These are phyloP conservation scores for Termitomyces sp. DNA, from an alignment of 768 basidiomycete genomes.

Conservation along the genomic window DNA sequence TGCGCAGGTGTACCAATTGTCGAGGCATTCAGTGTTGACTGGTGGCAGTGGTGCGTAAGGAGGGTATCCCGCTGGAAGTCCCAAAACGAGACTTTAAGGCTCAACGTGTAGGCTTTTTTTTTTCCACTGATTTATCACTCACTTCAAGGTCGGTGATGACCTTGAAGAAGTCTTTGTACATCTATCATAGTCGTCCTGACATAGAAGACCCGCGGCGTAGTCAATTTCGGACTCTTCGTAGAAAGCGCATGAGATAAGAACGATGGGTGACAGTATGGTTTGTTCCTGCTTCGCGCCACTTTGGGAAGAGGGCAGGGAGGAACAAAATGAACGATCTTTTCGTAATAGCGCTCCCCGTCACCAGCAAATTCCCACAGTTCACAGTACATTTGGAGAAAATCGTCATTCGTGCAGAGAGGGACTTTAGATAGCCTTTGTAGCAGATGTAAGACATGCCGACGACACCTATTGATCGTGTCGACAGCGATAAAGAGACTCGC, in stretches of 20 bases:
- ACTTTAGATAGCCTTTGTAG: constrained; percentile 90
- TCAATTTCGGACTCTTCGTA: constrained; percentile 78
- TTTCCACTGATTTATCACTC: constrained; percentile 85
- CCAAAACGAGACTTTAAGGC: constrained; percentile 86
- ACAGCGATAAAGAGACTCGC: constrained; percentile 30
- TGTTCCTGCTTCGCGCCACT: constrained; percentile 80
- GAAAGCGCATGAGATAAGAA: constrained; percentile 88
- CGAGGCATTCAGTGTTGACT: constrained; percentile 45
- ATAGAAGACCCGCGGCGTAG: constrained; percentile 79
- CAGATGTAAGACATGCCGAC: constrained; percentile 71
- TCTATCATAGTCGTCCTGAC: constrained; percentile 63
- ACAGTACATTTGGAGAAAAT: constrained; percentile 93
- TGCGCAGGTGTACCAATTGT: constrained; percentile 41
- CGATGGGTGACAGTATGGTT: constrained; percentile 93
- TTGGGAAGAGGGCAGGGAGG: constrained; percentile 80
- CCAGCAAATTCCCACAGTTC: constrained; percentile 97
- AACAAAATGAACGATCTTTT: constrained; percentile 98
- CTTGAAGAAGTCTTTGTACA: constrained; percentile 97
- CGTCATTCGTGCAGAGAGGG: constrained; percentile 86
- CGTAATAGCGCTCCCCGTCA: constrained; percentile 92
- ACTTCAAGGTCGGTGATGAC: constrained; percentile 92
- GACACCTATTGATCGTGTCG: constrained; percentile 48
- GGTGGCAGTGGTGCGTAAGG: constrained; percentile 84
- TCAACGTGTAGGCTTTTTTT: constrained; percentile 73
- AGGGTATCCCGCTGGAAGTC: constrained; percentile 90